Conservation (phyloP, 225 moss, liverwort and hornwort genomes). For the Ulota crispa region DNA sequence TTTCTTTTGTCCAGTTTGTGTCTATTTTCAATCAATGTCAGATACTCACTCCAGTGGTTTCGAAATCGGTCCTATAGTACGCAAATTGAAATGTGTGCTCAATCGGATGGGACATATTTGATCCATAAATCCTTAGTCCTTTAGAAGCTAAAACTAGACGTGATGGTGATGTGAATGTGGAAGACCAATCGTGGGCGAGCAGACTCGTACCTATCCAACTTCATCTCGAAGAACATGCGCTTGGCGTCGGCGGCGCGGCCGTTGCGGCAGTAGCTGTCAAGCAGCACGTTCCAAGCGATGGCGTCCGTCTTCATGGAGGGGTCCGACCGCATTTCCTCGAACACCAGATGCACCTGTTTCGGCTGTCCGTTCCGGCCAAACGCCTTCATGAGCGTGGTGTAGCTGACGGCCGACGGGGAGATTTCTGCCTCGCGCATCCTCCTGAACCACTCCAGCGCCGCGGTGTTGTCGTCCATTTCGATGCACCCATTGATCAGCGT, state of each 20-base stretch:
- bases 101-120: neutral
- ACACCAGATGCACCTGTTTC: conserved; percentile 73
- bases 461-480: conserved; percentile 69
- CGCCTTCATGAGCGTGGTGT: conserved; percentile 95
- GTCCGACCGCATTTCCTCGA: conserved; percentile 80
- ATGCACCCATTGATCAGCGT: conserved; percentile 88
- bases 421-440: conserved; percentile 73
- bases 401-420: conserved; percentile 78
- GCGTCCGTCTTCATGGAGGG: conserved; percentile 77
- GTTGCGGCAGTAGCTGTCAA: conserved; percentile 82
- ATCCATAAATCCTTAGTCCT: neutral
- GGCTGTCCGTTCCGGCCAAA: conserved; percentile 85
- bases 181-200: neutral
- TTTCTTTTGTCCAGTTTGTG: neutral
- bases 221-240: conserved; percentile 66
- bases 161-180: neutral
- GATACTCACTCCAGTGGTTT: neutral
- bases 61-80: neutral
- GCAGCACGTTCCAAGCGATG: conserved; percentile 89
- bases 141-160: neutral
- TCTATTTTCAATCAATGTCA: neutral
- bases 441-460: conserved; percentile 64
- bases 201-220: conserved; percentile 70
- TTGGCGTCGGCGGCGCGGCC: conserved; percentile 75
- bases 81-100: neutral